Percentiles rank a stretch among this genome's conserved stretches.
These are phyloP conservation scores for Cyberlindnera meyerae DNA, from an alignment of 805 yeast species.

Conservation along the genomic window DNA sequence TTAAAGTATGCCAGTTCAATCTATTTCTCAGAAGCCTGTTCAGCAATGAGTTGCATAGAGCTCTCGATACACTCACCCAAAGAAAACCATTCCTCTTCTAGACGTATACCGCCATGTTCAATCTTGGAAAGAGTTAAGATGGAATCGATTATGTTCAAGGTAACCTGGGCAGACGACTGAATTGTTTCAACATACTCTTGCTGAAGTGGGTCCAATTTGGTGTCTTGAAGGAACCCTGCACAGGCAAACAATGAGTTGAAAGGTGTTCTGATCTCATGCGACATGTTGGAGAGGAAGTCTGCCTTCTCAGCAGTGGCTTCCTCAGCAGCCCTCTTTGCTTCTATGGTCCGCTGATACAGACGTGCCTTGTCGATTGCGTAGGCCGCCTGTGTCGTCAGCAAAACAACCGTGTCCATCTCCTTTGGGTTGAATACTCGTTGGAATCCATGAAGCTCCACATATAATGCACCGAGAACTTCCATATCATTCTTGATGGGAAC, in stretches of 20 bases:
- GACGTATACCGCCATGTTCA: conserved; percentile 85
- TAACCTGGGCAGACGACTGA: conserved; percentile 79
- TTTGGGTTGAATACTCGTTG: conserved; percentile 28
- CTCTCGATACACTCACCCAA: conserved; percentile 82
- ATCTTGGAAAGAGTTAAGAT: conserved; percentile 86
- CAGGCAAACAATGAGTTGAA: conserved; percentile 89
- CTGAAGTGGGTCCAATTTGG: conserved; percentile 81
- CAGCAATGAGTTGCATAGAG: conserved; percentile 80
- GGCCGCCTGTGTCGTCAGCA: conserved; percentile 48
- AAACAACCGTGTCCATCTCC: conserved; percentile 35
- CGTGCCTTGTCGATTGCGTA: conserved; percentile 45
- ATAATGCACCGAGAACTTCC: conserved; percentile 42
- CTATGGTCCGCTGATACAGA: conserved; percentile 42
- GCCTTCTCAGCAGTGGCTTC: conserved; percentile 82
- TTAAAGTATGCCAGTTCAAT: conserved; percentile 73
- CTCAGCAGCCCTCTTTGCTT: conserved; percentile 87
- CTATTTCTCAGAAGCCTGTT: conserved; percentile 78
- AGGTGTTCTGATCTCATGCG: conserved; percentile 84
- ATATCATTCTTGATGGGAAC: conserved; percentile 40
- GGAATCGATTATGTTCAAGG: conserved; percentile 81
- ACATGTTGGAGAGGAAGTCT: conserved; percentile 81
- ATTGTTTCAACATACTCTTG: conserved; percentile 85
- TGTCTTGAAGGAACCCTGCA: conserved; percentile 82
- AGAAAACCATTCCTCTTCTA: conserved; percentile 77
- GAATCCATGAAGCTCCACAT: conserved; percentile 33